Percentiles rank a stretch among this genome's conserved stretches.
These are phyloP conservation scores for Cornus florida DNA, from an alignment of 148 eudicot species.

Conservation along the genomic window DNA sequence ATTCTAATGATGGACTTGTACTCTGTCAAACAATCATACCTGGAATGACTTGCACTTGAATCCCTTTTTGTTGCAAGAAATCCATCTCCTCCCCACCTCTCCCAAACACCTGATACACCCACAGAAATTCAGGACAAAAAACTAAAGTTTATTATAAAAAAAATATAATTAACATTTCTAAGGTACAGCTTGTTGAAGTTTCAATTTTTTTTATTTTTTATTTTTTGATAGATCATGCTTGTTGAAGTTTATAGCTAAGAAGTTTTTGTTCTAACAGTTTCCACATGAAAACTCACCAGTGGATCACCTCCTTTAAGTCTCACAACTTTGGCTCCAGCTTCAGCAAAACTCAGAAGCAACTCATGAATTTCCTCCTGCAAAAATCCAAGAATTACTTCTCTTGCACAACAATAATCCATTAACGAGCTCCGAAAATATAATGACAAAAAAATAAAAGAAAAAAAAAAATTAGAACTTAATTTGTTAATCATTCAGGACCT, in stretches of 20 bases:
- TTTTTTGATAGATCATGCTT: too few relatives aligned
- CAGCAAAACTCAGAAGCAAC: conserved; percentile 89
- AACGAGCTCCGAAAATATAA: not conserved
- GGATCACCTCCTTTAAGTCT: conserved; percentile 99
- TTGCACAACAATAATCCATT: not conserved
- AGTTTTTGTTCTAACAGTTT: not conserved
- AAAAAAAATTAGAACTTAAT: not conserved
- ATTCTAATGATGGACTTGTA: not conserved
- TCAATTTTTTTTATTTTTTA: too few relatives aligned
- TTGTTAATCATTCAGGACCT: not conserved
- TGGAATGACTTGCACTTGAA: conserved; percentile 91
- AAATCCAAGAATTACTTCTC: conserved; percentile 2
- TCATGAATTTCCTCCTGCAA: conserved; percentile 95
- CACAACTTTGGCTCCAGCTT: conserved; percentile 91
- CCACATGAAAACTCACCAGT: conserved; percentile 48
- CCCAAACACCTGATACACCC: conserved; percentile 65
- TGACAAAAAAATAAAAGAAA: not conserved
- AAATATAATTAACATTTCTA: not conserved
- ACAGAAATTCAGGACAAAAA: not conserved
- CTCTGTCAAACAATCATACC: conserved; percentile 34
- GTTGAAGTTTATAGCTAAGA: too few relatives aligned
- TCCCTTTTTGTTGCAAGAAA: conserved; percentile 85
- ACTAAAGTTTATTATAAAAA: too few relatives aligned
- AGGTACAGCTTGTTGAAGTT: not conserved
- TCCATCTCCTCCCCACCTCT: conserved; percentile 99